phyloP scores from a whole-genome alignment of 164 flowering plant genomes.

The Annona squamosa region DNA sequence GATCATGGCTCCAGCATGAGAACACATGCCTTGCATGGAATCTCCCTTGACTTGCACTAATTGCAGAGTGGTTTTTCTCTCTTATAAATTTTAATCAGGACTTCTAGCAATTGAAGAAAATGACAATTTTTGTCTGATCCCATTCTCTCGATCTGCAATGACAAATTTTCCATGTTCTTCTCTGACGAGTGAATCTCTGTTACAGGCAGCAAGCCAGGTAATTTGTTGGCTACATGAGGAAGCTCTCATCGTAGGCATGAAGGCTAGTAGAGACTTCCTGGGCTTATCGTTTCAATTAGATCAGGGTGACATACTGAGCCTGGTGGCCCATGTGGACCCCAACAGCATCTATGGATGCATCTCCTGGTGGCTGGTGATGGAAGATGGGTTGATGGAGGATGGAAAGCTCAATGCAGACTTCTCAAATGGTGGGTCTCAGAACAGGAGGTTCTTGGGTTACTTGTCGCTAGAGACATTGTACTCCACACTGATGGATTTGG shows the following conservation, averaged over 20 bases:
- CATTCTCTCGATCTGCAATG: not conserved
- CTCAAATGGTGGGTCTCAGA: slow-evolving; percentile 33
- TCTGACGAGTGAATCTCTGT: slow-evolving; percentile 4
- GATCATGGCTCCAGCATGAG: too few species aligned
- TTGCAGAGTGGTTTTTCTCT: too few species aligned
- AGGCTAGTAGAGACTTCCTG: slow-evolving; percentile 65
- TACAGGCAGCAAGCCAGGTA: slow-evolving; percentile 81
- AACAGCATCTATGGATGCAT: slow-evolving; percentile 62
- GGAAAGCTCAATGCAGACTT: slow-evolving; percentile 31
- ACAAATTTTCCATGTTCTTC: not conserved
- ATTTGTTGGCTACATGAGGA: slow-evolving; percentile 90
- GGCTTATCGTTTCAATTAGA: slow-evolving; percentile 78
- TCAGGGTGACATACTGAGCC: slow-evolving; percentile 62
- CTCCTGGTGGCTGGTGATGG: slow-evolving; percentile 91
- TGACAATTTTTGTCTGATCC: not conserved
- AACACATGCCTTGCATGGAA: too few species aligned
- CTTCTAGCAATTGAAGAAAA: too few species aligned
- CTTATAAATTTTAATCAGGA: too few species aligned
- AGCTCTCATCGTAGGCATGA: slow-evolving; percentile 77
- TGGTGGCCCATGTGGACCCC: slow-evolving; percentile 87
- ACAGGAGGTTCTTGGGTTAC: slow-evolving; percentile 63
- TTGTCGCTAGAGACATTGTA: slow-evolving; percentile 63
- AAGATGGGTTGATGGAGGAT: slow-evolving; percentile 57
- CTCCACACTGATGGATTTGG: slow-evolving; percentile 74
- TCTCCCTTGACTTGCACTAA: too few species aligned